Conservation (phyloP, 371 early-diverging fungal genomes). For the Lichtheimia ornata region DNA sequence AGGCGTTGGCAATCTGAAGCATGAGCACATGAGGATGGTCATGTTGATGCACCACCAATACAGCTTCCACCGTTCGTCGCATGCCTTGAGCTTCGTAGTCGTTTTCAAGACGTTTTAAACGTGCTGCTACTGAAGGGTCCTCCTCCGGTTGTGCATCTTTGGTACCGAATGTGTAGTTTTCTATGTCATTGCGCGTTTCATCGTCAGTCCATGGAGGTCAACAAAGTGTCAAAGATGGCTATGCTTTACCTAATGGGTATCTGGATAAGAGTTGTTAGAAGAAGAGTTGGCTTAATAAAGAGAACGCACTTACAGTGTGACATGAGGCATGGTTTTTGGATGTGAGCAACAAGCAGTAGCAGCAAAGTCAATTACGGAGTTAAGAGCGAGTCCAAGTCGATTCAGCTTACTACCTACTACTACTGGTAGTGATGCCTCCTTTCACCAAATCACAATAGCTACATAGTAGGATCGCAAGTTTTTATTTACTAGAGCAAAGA, state of each 20-base stretch:
- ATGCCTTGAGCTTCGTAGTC: constrained; percentile 72
- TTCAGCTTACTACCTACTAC: no score
- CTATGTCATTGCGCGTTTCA: not conserved
- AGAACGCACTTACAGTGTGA: constrained; percentile 24
- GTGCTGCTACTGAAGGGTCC: constrained; percentile 69
- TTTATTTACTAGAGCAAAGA: not conserved
- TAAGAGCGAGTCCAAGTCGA: no score
- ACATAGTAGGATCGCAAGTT: no score
- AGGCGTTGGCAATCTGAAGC: constrained; percentile 75
- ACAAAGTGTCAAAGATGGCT: not conserved
- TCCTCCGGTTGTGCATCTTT: constrained; percentile 81
- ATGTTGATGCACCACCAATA: constrained; percentile 80
- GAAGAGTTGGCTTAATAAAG: not conserved
- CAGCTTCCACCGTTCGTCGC: constrained; percentile 75
- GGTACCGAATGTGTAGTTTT: constrained; percentile 67
- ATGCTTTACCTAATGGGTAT: constrained; percentile 16
- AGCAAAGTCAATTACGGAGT: not conserved
- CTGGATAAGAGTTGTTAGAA: not conserved
- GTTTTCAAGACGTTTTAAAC: constrained; percentile 61
- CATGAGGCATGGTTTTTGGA: constrained; percentile 21
- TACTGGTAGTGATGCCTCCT: no score
- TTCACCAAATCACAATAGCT: not conserved
- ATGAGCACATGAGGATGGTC: constrained; percentile 82
- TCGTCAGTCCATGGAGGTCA: not conserved
- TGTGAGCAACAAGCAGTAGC: not conserved